phyloP scores from a whole-genome alignment of 345 rosid genomes.

The Euphorbia tirucalli region DNA sequence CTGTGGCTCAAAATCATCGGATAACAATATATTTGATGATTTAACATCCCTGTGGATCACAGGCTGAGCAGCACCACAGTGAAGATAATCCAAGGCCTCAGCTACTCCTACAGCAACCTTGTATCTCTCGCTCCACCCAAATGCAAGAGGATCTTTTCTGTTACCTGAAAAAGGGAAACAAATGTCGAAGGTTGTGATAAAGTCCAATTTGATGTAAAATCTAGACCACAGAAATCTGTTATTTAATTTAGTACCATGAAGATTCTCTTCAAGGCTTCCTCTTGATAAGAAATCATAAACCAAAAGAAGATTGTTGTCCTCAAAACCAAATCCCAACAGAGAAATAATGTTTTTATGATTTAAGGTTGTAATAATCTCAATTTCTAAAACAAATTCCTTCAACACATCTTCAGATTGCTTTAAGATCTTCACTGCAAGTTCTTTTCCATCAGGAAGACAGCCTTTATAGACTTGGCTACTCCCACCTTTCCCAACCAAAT shows the following conservation, averaged over 20 bases:
- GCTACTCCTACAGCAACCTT: conserved; percentile 92
- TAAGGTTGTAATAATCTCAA: conserved; percentile 72
- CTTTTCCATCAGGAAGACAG: conserved; percentile 71
- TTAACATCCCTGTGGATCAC: conserved; percentile 96
- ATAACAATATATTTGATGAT: conserved; percentile 86
- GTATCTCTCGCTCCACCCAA: conserved; percentile 74
- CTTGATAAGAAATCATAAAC: conserved; percentile 79
- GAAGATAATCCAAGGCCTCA: conserved; percentile 85
- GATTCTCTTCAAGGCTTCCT: conserved; percentile 94
- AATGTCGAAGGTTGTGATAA: neutral
- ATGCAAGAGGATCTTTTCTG: conserved; percentile 49
- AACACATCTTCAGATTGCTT: conserved; percentile 63
- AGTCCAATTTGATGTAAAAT: neutral
- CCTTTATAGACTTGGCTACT: conserved; percentile 88
- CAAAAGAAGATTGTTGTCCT: conserved; percentile 62
- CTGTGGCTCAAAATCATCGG: conserved; percentile 96
- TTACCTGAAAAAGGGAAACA: conserved; percentile 41
- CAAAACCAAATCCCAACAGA: conserved; percentile 79
- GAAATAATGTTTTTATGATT: conserved; percentile 79
- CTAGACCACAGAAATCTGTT: neutral
- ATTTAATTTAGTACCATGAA: conserved; percentile 61
- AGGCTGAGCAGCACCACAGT: conserved; percentile 40
- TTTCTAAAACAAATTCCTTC: conserved; percentile 77
- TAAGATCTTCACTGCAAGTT: conserved; percentile 83
- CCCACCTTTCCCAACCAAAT: conserved; percentile 92